phyloP scores from a whole-genome alignment of 331 rosid species.

The Erythrophleum ivorense region DNA sequence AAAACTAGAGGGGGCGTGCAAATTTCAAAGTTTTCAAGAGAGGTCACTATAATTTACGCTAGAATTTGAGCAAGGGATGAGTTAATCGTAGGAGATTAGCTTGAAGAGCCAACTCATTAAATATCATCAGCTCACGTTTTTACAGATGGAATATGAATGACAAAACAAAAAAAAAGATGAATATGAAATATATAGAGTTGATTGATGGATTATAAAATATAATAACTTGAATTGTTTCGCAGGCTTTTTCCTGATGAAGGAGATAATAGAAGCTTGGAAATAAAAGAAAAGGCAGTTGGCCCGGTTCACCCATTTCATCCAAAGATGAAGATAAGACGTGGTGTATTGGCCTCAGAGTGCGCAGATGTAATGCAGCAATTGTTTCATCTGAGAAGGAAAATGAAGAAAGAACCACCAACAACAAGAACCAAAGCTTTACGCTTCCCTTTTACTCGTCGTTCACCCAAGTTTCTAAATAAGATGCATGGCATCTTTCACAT shows the following conservation, averaged over 20 bases:
- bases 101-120: not conserved
- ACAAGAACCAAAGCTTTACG: not conserved
- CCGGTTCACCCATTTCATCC: slow-evolving; percentile 78
- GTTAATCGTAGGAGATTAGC: not conserved
- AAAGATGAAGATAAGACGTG: slow-evolving; percentile 59
- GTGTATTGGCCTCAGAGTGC: slow-evolving; percentile 60
- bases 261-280: slow-evolving; percentile 37
- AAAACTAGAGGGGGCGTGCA: not conserved
- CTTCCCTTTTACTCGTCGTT: not conserved
- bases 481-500: not conserved
- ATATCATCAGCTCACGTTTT: not conserved
- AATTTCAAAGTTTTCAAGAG: no score
- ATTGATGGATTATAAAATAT: not conserved
- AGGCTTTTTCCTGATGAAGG: slow-evolving; percentile 60
- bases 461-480: not conserved
- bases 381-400: not conserved
- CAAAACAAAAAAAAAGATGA: no score
- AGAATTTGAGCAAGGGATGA: not conserved
- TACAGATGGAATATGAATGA: not conserved
- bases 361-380: slow-evolving; percentile 36
- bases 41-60: not conserved
- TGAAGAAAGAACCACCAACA: not conserved
- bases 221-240: not conserved
- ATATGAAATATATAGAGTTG: not conserved
- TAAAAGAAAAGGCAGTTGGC: slow-evolving; percentile 50